phyloP scores from a whole-genome alignment of 345 rosid species.

The Cochlearia excelsa region DNA sequence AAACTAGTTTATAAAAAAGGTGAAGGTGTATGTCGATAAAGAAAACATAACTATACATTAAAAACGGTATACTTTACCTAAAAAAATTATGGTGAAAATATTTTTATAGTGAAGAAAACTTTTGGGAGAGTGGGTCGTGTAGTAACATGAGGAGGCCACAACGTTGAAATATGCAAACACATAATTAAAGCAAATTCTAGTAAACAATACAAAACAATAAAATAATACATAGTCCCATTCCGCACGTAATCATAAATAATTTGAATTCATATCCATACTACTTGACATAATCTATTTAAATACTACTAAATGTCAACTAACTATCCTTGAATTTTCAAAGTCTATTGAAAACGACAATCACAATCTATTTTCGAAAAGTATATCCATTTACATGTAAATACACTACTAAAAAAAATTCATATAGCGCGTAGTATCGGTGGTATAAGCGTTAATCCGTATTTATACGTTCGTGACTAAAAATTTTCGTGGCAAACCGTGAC shows the following conservation, averaged over 20 bases:
- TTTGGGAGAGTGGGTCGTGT: conserved; percentile 42
- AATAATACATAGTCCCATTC: conserved; percentile 34
- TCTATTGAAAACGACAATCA: conserved; percentile 17
- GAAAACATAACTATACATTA: conserved; percentile 17
- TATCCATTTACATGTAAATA: no score
- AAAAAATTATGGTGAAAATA: conserved; percentile 14
- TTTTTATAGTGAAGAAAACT: conserved; percentile 14
- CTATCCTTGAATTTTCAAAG: conserved; percentile 4
- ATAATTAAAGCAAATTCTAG: conserved; percentile 30
- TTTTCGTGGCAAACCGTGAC: no score
- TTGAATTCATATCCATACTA: conserved; percentile 31
- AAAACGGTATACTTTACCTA: conserved; percentile 7
- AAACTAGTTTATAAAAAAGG: neutral
- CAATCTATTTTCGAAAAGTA: neutral
- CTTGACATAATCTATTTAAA: conserved; percentile 17
- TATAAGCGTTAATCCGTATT: no score
- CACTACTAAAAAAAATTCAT: no score
- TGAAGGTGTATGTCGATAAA: neutral
- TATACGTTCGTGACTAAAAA: no score
- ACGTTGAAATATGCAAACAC: conserved; percentile 37
- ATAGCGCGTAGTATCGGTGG: no score
- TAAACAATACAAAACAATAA: conserved; percentile 31
- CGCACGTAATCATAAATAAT: conserved; percentile 37
- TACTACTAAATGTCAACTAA: conserved; percentile 10
- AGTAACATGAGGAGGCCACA: conserved; percentile 41